Percentiles rank a stretch among this genome's conserved stretches.
phyloP scores from a whole-genome alignment of 1,284 basidiomycete species.

The Leccinum pachyderme region DNA sequence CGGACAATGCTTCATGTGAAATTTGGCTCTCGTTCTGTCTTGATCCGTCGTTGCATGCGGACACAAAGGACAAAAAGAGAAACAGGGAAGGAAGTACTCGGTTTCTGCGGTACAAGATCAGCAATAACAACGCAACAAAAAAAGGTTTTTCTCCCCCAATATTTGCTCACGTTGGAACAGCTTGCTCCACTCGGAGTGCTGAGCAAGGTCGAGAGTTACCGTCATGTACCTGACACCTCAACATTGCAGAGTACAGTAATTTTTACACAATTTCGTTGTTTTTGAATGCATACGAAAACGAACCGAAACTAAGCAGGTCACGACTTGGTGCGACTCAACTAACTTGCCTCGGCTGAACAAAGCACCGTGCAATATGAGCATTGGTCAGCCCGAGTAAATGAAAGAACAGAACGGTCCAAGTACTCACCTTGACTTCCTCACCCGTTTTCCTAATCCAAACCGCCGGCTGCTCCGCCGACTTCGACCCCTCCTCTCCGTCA shows the following conservation, averaged over 20 bases:
- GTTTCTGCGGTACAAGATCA: not conserved
- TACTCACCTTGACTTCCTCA: slow-evolving; percentile 60
- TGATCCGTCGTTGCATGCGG: not conserved
- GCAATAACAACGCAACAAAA: not conserved
- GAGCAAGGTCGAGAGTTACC: not conserved
- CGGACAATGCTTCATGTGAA: not conserved
- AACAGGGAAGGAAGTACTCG: not conserved
- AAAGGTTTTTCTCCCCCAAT: not conserved
- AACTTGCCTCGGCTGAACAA: slow-evolving; percentile 19
- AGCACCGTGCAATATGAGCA: not conserved
- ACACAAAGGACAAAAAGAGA: not conserved
- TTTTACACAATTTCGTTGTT: not conserved
- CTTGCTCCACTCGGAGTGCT: not conserved
- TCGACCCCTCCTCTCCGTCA: slow-evolving; percentile 70
- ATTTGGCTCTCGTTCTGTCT: not conserved
- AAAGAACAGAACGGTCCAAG: not conserved
- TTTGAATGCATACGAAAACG: not conserved
- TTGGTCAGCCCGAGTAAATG: not conserved
- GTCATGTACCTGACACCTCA: not conserved
- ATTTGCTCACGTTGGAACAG: not conserved
- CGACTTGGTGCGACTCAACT: slow-evolving; percentile 5
- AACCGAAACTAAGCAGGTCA: not conserved
- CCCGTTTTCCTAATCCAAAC: slow-evolving; percentile 49
- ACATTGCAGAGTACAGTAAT: not conserved
- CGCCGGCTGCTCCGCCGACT: slow-evolving; percentile 45